These are phyloP conservation scores for Dryadomyces sulphureus DNA, from an alignment of 2,329 filamentous ascomycete genomes.

Conservation along the genomic window DNA sequence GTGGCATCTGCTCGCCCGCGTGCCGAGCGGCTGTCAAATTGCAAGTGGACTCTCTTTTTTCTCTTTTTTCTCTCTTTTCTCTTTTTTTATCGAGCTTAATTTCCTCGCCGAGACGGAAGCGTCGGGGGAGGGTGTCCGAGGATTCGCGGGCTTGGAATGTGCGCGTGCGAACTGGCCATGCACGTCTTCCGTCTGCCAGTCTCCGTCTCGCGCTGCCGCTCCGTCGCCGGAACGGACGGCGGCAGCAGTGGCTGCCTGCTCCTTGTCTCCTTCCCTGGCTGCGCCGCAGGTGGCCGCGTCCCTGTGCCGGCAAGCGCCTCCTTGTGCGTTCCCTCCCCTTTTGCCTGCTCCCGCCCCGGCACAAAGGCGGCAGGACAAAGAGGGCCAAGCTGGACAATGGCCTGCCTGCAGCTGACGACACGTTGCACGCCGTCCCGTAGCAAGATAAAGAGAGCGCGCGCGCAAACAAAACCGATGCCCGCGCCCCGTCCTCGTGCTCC, in stretches of 20 bases:
- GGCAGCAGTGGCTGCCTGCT: background rate
- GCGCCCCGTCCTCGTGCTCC: background rate
- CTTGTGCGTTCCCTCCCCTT: too few species aligned
- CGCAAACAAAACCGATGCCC: background rate
- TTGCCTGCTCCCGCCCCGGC: too few species aligned
- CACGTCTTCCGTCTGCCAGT: background rate
- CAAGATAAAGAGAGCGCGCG: background rate
- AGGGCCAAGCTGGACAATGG: background rate
- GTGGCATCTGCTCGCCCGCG: too few species aligned
- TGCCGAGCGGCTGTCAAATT: too few species aligned
- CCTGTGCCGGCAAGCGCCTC: background rate
- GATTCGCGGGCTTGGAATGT: too few species aligned
- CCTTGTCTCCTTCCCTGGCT: background rate
- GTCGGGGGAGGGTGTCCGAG: too few species aligned
- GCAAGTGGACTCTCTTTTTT: background rate
- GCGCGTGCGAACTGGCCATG: too few species aligned
- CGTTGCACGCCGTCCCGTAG: background rate
- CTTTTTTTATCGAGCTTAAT: background rate
- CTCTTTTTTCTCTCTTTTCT: background rate
- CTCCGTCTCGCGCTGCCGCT: background rate
- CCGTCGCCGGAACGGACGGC: background rate
- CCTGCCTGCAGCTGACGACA: background rate
- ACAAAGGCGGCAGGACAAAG: too few species aligned
- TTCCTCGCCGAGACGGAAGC: too few species aligned
- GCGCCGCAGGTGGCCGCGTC: background rate